Evolutionary conservation across 768 basidiomycete genomes (phyloP).

Genomic region (Phlegmacium glaucopus): DNA sequence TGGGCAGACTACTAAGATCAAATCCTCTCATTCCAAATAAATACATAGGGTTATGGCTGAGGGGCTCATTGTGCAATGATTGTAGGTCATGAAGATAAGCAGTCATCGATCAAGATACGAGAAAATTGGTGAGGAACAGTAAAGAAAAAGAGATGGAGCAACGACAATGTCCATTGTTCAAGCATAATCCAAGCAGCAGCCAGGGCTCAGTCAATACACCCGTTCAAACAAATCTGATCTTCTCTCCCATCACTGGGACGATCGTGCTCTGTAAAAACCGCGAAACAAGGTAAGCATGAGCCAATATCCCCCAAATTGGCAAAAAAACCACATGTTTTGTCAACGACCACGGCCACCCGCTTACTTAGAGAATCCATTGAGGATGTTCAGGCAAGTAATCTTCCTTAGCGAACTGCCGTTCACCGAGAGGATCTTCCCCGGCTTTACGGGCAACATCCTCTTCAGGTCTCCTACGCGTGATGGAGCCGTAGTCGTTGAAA

Average conservation of each 20-base stretch:
- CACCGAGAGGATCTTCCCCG: constrained; percentile 11
- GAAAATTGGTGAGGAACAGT: no score
- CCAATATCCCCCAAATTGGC: constrained; percentile 1
- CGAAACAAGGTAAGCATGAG: constrained; percentile 12
- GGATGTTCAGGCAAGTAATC: constrained; percentile 32
- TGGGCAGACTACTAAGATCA: no score
- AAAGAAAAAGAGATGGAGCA: no score
- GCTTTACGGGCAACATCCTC: constrained; percentile 2
- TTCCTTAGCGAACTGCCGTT: constrained; percentile 15
- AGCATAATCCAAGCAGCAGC: no score
- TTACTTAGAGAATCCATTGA: constrained; percentile 32
- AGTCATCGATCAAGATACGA: no score
- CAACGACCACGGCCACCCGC: constrained; percentile 2
- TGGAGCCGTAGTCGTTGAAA: constrained; percentile 33
- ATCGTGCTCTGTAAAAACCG: constrained; percentile 19
- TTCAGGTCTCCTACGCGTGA: constrained; percentile 17
- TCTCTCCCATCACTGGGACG: constrained; percentile 21
- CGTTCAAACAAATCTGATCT: constrained; percentile 23
- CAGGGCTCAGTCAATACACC: not conserved
- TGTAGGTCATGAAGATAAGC: no score
- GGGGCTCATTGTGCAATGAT: no score
- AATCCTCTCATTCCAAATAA: no score
- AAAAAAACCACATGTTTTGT: constrained; percentile 9
- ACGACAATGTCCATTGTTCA: no score
- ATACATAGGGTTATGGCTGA: no score